Conservation (phyloP, 805 yeast genomes). For the Zygotorulaspora sp. region DNA sequence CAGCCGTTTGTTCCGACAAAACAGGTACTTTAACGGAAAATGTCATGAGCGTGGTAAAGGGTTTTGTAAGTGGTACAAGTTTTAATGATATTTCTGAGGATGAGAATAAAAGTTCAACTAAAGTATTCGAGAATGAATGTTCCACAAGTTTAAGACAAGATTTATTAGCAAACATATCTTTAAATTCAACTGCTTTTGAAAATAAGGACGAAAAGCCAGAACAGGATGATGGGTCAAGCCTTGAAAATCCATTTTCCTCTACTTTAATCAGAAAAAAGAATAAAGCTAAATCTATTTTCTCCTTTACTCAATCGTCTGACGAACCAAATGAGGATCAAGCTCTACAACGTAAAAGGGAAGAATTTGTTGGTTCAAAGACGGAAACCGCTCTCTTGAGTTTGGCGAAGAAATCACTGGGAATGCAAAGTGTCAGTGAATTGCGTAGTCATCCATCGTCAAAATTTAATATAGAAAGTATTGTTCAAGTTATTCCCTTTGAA, state of each 20-base stretch:
- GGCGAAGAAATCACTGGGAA: constrained; percentile 54
- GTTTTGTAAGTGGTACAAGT: constrained; percentile 54
- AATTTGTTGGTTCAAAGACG: constrained; percentile 87
- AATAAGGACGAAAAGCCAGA: constrained; percentile 36
- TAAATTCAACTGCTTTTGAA: constrained; percentile 91
- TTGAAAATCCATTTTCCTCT: constrained; percentile 28
- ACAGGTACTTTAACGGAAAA: constrained; percentile 97
- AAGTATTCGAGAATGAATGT: constrained; percentile 8
- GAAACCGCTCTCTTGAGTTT: constrained; percentile 80
- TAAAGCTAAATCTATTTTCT: constrained; percentile 19
- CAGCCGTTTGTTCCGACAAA: constrained; percentile 94
- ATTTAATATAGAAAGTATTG: constrained; percentile 41
- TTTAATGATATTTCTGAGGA: constrained; percentile 47
- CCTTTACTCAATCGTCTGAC: neutral
- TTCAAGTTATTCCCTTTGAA: constrained; percentile 84
- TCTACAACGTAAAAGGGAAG: constrained; percentile 39
- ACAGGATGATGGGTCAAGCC: constrained; percentile 10
- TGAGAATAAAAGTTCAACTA: constrained; percentile 7
- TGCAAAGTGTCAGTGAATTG: constrained; percentile 37
- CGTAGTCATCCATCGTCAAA: constrained; percentile 34
- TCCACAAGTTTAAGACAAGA: constrained; percentile 18
- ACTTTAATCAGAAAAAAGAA: constrained; percentile 6
- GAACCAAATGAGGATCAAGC: constrained; percentile 14
- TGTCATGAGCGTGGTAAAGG: constrained; percentile 83
- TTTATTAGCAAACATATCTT: constrained; percentile 53